phyloP scores from a whole-genome alignment of 2,329 filamentous ascomycete species.

The Microcyclosporella mali region DNA sequence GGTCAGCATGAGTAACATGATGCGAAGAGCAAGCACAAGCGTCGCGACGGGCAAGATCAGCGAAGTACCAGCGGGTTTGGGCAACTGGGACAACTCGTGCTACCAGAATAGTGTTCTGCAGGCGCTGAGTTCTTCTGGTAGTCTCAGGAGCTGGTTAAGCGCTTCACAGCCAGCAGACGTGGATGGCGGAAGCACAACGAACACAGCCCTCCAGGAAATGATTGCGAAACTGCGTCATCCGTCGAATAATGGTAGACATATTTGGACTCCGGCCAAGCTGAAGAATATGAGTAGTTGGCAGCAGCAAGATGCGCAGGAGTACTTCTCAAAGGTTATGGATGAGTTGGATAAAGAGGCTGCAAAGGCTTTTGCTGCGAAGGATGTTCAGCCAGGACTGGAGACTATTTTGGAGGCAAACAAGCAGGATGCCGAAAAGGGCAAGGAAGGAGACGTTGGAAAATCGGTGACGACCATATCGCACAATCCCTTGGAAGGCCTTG shows the following conservation, averaged over 20 bases:
- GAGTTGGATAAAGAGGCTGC: conserved; percentile 54
- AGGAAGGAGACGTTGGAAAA: conserved; percentile 6
- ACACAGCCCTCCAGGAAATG: conserved; percentile 53
- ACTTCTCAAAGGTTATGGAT: conserved; percentile 71
- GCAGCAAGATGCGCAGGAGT: conserved; percentile 97
- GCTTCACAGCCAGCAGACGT: conserved; percentile 9
- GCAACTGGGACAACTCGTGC: conserved; percentile 92
- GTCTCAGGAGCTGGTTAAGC: conserved; percentile 13
- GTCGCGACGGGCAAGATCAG: conserved; percentile 17
- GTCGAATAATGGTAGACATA: conserved; percentile 63
- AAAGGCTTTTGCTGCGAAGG: conserved; percentile 25
- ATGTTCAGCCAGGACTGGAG: conserved; percentile 24
- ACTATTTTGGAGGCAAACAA: conserved; percentile 14
- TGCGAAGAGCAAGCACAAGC: conserved; percentile 22
- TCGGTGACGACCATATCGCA: conserved; percentile 33
- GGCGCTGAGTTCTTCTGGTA: conserved; percentile 63
- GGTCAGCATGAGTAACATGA: conserved; percentile 24
- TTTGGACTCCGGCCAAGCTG: conserved; percentile 75
- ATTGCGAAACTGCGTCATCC: conserved; percentile 64
- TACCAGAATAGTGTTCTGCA: conserved; percentile 91
- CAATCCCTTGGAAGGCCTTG: conserved; percentile 80
- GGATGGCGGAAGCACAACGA: conserved; percentile 21
- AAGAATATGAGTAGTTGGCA: conserved; percentile 94
- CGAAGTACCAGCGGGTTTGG: conserved; percentile 56
- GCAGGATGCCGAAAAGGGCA: conserved; percentile 2